Evolutionary conservation across 1,284 basidiomycete species (phyloP), one percentile per base, ranked within the genome.

Genomic region (Xerocomus nothofagi): DNA sequence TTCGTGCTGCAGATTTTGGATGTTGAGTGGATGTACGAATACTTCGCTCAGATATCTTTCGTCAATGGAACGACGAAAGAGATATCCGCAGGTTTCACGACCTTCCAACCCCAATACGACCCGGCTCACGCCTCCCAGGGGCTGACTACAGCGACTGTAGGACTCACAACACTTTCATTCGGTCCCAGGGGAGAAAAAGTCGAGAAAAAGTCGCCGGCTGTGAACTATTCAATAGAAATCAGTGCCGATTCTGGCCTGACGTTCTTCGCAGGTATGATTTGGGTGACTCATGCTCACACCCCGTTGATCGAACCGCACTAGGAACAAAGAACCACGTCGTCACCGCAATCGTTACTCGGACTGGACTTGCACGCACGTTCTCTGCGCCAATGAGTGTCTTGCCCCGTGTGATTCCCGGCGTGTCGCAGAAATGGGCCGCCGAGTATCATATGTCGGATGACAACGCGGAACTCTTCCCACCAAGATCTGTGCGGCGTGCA

Each of bases 1-100:
- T 3, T 6, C 15, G 30, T 12, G 20, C 14, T 11, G 24, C 8
- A 54, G 53, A 14, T 38, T 12, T 3, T 27, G 2, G 0, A 33
- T 6, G 31, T 33, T 6, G 43, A 58, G 44, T 61, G 42, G 37
- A 49, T 52, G n/a, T 59, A 61, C n/a, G 57, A 59, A 31, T 59
- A 59, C 30, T 59, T 59, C 23, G 34, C 38, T 27, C 59, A 39
- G 11, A 32, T 61, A 37, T 7, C 14, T 9, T 61, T 59, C 18
- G 29, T 34, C 12, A 50, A 61, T 20, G 57, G 53, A 29, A 59
- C 48, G 6, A 59, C 26, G 8, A 36, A 42, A 38, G 59, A 61
- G 23, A 24, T 58, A 21, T 33, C 20, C 2, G 57, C 47, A 17
- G 59, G 53, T 33, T 14, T 39, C 7, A 59, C 57, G n/a, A 15